A percentile compares a stretch with the other conserved stretches of the same genome.
Conservation (phyloP, 805 yeast species). For the Diddensiella caesifluorescens region DNA sequence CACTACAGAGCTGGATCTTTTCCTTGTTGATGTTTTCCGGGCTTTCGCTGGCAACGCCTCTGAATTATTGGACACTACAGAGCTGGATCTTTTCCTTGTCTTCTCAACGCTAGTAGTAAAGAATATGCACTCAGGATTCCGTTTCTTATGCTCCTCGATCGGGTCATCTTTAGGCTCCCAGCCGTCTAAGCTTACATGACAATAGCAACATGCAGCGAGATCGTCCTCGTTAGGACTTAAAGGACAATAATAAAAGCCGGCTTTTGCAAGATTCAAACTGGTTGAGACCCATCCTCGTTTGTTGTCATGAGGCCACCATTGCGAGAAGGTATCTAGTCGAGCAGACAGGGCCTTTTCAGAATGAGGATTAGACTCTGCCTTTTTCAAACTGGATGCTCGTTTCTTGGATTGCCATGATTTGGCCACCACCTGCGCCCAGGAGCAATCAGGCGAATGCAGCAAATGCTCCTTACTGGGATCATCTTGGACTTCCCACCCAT, state of each 20-base stretch:
- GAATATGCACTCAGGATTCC: conserved; percentile 40
- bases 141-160: conserved; percentile 46
- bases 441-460: conserved; percentile 33
- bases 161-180: conserved; percentile 71
- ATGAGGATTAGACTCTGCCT: conserved; percentile 21
- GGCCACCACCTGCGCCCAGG: conserved; percentile 29
- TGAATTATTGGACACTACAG: no score
- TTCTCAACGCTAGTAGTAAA: conserved; percentile 29
- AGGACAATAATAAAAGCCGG: conserved; percentile 63
- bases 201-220: conserved; percentile 57
- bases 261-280: conserved; percentile 42
- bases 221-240: conserved; percentile 43
- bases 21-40: no score
- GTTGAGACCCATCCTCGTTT: conserved; percentile 39
- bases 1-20: no score
- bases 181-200: conserved; percentile 60
- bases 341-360: conserved; percentile 20
- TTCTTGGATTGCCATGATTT: conserved; percentile 23
- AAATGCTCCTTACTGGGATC: conserved; percentile 49
- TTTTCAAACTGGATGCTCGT: neutral
- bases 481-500: conserved; percentile 54
- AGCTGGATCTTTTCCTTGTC: neutral
- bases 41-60: no score
- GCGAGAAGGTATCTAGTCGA: conserved; percentile 24
- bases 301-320: conserved; percentile 43